Evolutionary conservation across 306 rosid genomes (phyloP), one percentile per base, ranked within the genome.

Genomic region (Sicyos baderoa): DNA sequence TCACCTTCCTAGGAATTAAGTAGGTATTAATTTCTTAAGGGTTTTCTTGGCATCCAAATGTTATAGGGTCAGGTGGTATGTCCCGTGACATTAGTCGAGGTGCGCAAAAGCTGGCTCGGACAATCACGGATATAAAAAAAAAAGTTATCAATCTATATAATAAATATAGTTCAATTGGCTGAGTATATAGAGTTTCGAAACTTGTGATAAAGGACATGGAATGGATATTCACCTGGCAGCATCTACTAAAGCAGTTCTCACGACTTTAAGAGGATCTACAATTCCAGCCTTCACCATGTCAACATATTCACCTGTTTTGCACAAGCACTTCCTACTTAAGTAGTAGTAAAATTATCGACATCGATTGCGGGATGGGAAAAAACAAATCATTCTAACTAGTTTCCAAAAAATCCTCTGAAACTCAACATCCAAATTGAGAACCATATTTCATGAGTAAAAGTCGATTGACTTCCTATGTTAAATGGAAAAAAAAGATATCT

Each of bases 251-350:
- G 98, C 95, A 16, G 98, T 89, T 82, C 95, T 86, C 61, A 93
- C 80, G 45, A 93, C 97, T 81, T 93, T 93, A 49, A 93, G 82
- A 73, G 98, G 98, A 76, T 93, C 98, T 58, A 93, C 78, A 52
- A 93, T 89, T 77, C 96, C 95, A 27, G 93, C 86, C 74, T 88
- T 79, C 50, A 93, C 94, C 98, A 89, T 88, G 81, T 89, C 88
- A 68, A 88, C 98, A 57, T 89, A 93, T 66, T 62, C 81, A 62
- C 98, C 98, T 93, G 85, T 63, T 76, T 75, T 17, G 68, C 60
- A 68, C 18, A 75, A 76, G 67, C 50, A 72, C 11, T 71, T 37
- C 23, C 27, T 37, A 8, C 18, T 18, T 53, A 15, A 62, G 45
- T 6, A 60, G 40, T 21, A 49, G 25, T 17, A 61, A 61, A 35